Percentiles rank a stretch among this genome's conserved stretches.
Conservation (phyloP, 768 basidiomycete genomes). For the Auriculariales sp. region DNA sequence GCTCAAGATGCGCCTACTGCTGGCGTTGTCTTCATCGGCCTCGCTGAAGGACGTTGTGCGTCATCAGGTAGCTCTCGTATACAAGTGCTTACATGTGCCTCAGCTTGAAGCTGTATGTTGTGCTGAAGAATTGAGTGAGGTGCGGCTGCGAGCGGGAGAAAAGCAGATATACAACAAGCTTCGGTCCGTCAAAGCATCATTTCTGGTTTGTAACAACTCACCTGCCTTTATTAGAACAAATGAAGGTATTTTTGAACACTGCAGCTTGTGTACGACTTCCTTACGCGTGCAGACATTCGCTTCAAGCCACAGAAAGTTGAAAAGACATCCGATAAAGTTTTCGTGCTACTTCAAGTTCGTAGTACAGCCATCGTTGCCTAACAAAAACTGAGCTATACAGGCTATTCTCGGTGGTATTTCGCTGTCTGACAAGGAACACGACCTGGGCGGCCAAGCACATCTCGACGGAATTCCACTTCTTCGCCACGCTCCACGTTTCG, state of each 20-base stretch:
- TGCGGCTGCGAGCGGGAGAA: slow-evolving; percentile 61
- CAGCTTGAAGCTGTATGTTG: slow-evolving; percentile 48
- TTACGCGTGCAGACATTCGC: too few species aligned
- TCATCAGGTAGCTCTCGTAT: slow-evolving; percentile 4
- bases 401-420: slow-evolving; percentile 60
- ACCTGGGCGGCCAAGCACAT: slow-evolving; percentile 48
- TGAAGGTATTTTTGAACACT: too few species aligned
- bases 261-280: too few species aligned
- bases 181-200: slow-evolving; percentile 42
- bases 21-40: slow-evolving; percentile 40
- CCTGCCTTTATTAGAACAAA: too few species aligned
- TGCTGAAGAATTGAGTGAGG: slow-evolving; percentile 62
- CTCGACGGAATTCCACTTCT: slow-evolving; percentile 60
- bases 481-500: slow-evolving; percentile 62
- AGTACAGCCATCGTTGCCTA: neutral
- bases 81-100: slow-evolving; percentile 12
- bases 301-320: slow-evolving; percentile 60
- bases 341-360: slow-evolving; percentile 62
- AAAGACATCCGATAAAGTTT: slow-evolving; percentile 61
- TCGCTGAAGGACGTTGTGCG: slow-evolving; percentile 53
- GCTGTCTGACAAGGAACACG: slow-evolving; percentile 50
- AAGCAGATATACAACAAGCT: slow-evolving; percentile 67
- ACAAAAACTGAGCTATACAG: slow-evolving; percentile 22
- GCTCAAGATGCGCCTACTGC: slow-evolving; percentile 49
- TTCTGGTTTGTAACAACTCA: too few species aligned